These are phyloP conservation scores for Lodderomyces margitis DNA, from an alignment of 1,139 yeast species.

Conservation along the genomic window DNA sequence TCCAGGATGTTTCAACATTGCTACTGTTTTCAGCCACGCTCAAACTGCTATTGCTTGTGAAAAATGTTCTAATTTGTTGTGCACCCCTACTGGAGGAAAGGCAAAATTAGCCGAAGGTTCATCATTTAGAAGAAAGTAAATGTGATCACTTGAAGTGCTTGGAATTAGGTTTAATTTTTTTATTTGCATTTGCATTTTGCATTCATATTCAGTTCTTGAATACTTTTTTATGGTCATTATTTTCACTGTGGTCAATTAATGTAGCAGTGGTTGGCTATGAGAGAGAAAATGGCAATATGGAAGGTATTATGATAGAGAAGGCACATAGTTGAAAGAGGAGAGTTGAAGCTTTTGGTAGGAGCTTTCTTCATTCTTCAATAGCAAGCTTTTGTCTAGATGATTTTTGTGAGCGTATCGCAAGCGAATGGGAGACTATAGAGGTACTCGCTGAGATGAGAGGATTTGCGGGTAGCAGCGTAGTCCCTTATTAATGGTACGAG, in stretches of 20 bases:
- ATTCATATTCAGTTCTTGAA: conserved; percentile 2
- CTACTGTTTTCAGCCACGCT: conserved; percentile 99
- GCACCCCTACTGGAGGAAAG: conserved; percentile 99
- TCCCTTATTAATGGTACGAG: no score
- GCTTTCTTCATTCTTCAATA: background rate
- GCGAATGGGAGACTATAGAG: background rate
- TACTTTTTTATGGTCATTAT: background rate
- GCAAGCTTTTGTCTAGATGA: conserved; percentile 1
- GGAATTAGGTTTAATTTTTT: background rate
- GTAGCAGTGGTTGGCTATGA: conserved; percentile 2
- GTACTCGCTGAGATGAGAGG: no score
- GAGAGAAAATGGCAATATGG: background rate
- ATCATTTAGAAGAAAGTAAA: conserved; percentile 98
- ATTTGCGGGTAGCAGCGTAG: conserved; percentile 3
- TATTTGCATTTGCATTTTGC: background rate
- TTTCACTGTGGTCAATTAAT: background rate
- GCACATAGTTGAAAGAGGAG: background rate
- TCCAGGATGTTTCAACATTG: conserved; percentile 98
- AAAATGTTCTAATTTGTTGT: conserved; percentile 94
- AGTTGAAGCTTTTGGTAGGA: background rate
- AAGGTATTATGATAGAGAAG: conserved; percentile 3
- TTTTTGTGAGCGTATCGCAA: background rate
- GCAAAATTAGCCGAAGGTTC: conserved; percentile 98
- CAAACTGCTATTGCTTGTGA: conserved; percentile 99
- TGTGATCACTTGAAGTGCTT: background rate